Conservation (phyloP, 768 basidiomycete species). For the Tricholoma matsutake region DNA sequence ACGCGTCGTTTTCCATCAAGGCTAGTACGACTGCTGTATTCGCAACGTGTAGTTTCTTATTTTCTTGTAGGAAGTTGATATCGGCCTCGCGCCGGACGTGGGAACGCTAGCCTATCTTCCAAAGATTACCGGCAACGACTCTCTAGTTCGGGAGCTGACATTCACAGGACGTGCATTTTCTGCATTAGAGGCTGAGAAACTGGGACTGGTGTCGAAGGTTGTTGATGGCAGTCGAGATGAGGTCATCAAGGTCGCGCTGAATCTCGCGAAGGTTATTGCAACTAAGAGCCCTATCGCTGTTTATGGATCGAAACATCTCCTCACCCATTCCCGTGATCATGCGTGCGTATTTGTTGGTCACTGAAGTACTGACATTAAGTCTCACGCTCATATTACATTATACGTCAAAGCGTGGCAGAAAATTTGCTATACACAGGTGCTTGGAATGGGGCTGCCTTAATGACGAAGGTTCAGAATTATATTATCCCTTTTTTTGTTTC, state of each 20-base stretch:
- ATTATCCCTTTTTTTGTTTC: not conserved
- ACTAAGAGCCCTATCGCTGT: constrained; percentile 80
- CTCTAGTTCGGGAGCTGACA: constrained; percentile 70
- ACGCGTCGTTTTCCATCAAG: constrained; percentile 69
- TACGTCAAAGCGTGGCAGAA: constrained; percentile 32
- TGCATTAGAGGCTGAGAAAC: constrained; percentile 57
- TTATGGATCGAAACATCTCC: constrained; percentile 69
- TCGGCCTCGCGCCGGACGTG: constrained; percentile 85
- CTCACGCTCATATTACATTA: not conserved
- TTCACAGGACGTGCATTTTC: constrained; percentile 73
- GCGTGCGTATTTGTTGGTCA: constrained; percentile 39
- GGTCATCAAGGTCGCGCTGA: constrained; percentile 65
- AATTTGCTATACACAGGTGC: constrained; percentile 42
- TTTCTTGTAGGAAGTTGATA: constrained; percentile 71
- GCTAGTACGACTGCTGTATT: constrained; percentile 31
- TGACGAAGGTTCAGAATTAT: constrained; percentile 32
- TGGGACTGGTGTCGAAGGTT: constrained; percentile 75
- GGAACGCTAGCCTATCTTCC: constrained; percentile 83
- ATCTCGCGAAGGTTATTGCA: constrained; percentile 63
- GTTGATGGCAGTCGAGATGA: constrained; percentile 63
- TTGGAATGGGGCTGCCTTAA: constrained; percentile 43
- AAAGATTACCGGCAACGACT: constrained; percentile 72
- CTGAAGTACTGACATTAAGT: not conserved
- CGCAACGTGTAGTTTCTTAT: constrained; percentile 31
- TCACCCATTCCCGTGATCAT: constrained; percentile 79